Evolutionary conservation across 352 stramenopile genomes (phyloP), one percentile per base, ranked within the genome.

Genomic region (Blastocystis sp.): DNA sequence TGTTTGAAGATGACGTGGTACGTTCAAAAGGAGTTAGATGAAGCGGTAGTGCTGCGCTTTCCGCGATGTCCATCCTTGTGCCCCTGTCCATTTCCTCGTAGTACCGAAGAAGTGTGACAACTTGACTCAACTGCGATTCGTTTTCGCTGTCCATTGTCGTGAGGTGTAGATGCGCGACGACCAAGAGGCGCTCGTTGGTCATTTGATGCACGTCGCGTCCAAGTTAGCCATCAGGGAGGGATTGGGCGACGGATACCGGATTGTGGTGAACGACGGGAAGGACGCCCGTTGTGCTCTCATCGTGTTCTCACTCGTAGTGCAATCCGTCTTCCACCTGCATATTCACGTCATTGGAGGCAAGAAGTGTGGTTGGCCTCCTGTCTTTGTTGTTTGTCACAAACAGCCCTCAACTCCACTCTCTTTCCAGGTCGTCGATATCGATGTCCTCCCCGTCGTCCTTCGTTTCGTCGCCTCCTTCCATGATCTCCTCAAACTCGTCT

Each of bases 371-470:
- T 85, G 74, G 74, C 74, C 74, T 61, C 74, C 74, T 29, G 29
- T 85, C 16, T 85, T n/a, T 31, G 2, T 13, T 74, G 63, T 74
- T 33, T 77, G 24, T 45, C 31, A 45, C n/a, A 77, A 85, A 85
- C 13, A 29, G 41, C 60, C n/a, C 26, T 69, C 66, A 51, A 55
- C 45, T 85, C 74, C 74, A 89, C 41, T 89, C 79, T 62, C 31
- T 89, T 60, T 89, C 79, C 10, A 89, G 60, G 65, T 89, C 79
- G 31, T 89, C 79, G 19, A 89, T 62, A 4, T 89, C 79, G 50
- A 89, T 62, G 39, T 89, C 79, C n/a, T 26, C 63, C 24, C 37
- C 37, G 12, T 66, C 67, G 35, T 65, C 51, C 19, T 80, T 33
- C 0, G 33, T 31, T 50, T 62, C 67, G 2, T 50, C 35, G 10